A percentile compares a stretch with the other conserved stretches of the same genome.
These are phyloP conservation scores for Nelumbo lutea DNA, from an alignment of 164 flowering plant species.

Conservation along the genomic window DNA sequence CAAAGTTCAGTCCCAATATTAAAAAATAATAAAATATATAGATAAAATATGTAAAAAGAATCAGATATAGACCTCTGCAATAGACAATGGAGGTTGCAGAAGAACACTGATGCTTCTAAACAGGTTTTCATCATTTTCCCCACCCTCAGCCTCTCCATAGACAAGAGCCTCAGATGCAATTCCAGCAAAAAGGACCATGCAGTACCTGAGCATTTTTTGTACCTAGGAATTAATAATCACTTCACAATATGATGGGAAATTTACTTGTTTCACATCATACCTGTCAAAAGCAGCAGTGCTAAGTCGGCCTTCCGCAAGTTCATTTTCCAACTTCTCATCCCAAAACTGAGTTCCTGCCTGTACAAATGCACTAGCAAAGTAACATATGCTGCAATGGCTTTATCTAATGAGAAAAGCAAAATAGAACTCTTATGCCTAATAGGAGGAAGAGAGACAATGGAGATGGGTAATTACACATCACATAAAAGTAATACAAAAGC, in stretches of 20 bases:
- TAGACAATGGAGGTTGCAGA: constrained; percentile 73
- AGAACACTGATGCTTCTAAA: constrained; percentile 73
- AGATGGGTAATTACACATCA: too few species aligned
- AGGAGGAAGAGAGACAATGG: too few species aligned
- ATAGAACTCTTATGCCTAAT: too few species aligned
- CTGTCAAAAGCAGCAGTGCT: constrained; percentile 85
- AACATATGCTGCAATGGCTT: background rate
- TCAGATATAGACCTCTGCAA: constrained; percentile 54
- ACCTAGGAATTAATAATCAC: constrained; percentile 4
- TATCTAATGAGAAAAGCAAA: background rate
- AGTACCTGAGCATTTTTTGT: constrained; percentile 52
- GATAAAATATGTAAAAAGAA: background rate
- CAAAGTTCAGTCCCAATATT: background rate
- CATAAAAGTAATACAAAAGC: too few species aligned
- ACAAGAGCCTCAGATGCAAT: constrained; percentile 97
- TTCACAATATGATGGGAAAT: background rate
- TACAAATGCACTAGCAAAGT: constrained; percentile 1
- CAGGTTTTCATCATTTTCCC: constrained; percentile 94
- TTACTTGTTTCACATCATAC: constrained; percentile 18
- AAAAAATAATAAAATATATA: background rate
- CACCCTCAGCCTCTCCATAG: constrained; percentile 97
- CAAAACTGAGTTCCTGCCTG: constrained; percentile 99
- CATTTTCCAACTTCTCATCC: constrained; percentile 83
- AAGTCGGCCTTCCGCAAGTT: constrained; percentile 77
- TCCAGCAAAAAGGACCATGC: constrained; percentile 97